Conservation (phyloP, 768 basidiomycete species). For the button mushroom (Agaricus bisporus) region DNA sequence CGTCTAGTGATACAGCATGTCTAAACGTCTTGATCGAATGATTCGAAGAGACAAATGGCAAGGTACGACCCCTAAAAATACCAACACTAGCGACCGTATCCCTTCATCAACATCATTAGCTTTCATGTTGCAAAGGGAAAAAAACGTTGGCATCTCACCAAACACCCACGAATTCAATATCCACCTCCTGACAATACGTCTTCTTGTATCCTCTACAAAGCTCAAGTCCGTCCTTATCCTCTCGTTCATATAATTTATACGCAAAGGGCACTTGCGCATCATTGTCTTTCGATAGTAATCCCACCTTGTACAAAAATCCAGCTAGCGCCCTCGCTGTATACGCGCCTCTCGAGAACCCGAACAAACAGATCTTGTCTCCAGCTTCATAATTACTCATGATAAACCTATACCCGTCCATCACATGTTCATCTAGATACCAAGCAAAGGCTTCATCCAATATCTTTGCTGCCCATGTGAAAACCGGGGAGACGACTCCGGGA, state of each 20-base stretch:
- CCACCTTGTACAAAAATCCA: constrained; percentile 73
- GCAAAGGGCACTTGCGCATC: constrained; percentile 67
- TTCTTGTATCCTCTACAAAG: constrained; percentile 65
- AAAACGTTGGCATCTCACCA: constrained; percentile 39
- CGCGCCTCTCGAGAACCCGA: constrained; percentile 69
- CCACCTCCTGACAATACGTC: constrained; percentile 62
- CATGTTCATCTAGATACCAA: constrained; percentile 70
- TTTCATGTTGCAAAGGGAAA: not conserved
- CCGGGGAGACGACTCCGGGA: constrained; percentile 61
- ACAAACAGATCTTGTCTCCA: constrained; percentile 72
- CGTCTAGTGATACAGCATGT: constrained; percentile 74
- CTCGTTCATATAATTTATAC: constrained; percentile 61
- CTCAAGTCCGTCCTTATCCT: constrained; percentile 34
- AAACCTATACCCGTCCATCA: constrained; percentile 71
- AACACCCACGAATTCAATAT: constrained; percentile 75
- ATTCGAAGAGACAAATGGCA: constrained; percentile 68
- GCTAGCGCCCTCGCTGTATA: constrained; percentile 64
- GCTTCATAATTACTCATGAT: constrained; percentile 72
- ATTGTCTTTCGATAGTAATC: constrained; percentile 65
- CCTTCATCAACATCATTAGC: constrained; percentile 30
- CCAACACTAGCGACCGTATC: constrained; percentile 81
- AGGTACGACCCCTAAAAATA: constrained; percentile 43
- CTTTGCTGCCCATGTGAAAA: constrained; percentile 53
- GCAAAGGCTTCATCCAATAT: constrained; percentile 65
- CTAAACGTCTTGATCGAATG: constrained; percentile 62